phyloP scores from a whole-genome alignment of 768 basidiomycete genomes.

The Termitomyces sp. region DNA sequence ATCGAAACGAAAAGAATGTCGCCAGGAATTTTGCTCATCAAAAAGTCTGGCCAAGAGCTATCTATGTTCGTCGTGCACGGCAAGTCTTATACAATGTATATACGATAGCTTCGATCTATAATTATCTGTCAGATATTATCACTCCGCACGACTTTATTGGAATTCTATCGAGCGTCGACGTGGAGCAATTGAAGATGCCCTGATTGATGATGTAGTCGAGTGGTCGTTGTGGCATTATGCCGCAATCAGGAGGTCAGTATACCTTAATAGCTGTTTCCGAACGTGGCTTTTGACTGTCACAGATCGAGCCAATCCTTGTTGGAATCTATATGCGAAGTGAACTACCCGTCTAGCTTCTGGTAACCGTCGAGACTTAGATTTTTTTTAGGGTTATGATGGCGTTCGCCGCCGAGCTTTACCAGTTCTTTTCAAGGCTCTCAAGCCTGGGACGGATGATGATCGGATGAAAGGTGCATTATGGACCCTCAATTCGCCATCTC shows the following conservation, averaged over 20 bases:
- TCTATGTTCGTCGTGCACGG: constrained; percentile 68
- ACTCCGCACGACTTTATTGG: constrained; percentile 68
- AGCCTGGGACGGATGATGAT: constrained; percentile 77
- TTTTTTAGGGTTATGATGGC: constrained; percentile 61
- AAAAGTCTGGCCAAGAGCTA: constrained; percentile 74
- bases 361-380: not conserved
- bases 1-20: constrained; percentile 60
- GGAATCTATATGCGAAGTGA: constrained; percentile 50
- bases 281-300: constrained; percentile 19
- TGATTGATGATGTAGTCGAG: constrained; percentile 71
- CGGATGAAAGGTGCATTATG: constrained; percentile 92
- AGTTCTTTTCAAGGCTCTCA: constrained; percentile 51
- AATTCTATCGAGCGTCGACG: constrained; percentile 70
- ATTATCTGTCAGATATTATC: constrained; percentile 48
- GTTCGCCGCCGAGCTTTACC: constrained; percentile 64
- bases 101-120: constrained; percentile 4
- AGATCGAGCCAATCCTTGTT: constrained; percentile 50
- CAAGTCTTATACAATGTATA: constrained; percentile 21
- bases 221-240: constrained; percentile 83
- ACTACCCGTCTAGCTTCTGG: constrained; percentile 10
- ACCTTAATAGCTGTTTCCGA: not conserved
- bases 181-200: constrained; percentile 53
- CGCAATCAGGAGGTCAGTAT: constrained; percentile 44
- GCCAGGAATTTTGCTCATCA: constrained; percentile 68
- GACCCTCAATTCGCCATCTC: constrained; percentile 63